A percentile compares a stretch with the other conserved stretches of the same genome.
phyloP scores from a whole-genome alignment of 1,284 basidiomycete genomes.

The Ustilago vetiveriae region DNA sequence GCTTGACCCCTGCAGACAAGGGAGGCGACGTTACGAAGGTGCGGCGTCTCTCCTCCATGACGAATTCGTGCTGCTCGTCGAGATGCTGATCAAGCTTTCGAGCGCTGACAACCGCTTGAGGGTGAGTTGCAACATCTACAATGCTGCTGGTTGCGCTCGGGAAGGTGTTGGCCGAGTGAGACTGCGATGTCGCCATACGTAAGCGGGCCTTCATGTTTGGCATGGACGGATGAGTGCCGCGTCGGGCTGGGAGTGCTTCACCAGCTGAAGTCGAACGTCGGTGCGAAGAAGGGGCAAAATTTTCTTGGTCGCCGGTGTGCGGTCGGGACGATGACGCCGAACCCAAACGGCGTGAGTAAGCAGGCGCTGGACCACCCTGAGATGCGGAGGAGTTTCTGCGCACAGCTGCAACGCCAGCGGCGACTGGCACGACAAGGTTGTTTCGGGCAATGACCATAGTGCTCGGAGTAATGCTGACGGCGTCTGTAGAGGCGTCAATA shows the following conservation, averaged over 20 bases:
- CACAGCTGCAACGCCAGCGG: neutral
- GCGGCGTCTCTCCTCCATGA: conserved; percentile 36
- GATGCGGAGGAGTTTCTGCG: neutral
- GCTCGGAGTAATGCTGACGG: conserved; percentile 8
- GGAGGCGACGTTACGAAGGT: conserved; percentile 37
- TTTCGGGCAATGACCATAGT: conserved; percentile 27
- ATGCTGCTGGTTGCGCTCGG: conserved; percentile 11
- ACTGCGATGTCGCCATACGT: conserved; percentile 2
- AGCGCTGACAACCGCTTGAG: neutral
- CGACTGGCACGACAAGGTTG: conserved; percentile 11
- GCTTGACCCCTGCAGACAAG: conserved; percentile 18
- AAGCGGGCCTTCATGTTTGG: neutral
- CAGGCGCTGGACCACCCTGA: conserved; percentile 15
- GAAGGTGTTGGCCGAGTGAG: conserved; percentile 4
- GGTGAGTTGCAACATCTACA: neutral
- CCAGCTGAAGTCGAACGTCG: conserved; percentile 2
- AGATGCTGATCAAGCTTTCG: conserved; percentile 8
- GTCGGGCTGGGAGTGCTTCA: neutral
- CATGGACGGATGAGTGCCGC: neutral
- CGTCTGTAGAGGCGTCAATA: neutral
- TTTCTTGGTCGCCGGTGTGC: conserved; percentile 9
- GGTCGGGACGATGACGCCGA: conserved; percentile 21
- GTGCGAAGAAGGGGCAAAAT: neutral
- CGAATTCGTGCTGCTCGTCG: conserved; percentile 7
- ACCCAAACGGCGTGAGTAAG: conserved; percentile 16